Evolutionary conservation across 2,329 filamentous ascomycete species (phyloP).

Genomic region (Domatiomyces globalis): DNA sequence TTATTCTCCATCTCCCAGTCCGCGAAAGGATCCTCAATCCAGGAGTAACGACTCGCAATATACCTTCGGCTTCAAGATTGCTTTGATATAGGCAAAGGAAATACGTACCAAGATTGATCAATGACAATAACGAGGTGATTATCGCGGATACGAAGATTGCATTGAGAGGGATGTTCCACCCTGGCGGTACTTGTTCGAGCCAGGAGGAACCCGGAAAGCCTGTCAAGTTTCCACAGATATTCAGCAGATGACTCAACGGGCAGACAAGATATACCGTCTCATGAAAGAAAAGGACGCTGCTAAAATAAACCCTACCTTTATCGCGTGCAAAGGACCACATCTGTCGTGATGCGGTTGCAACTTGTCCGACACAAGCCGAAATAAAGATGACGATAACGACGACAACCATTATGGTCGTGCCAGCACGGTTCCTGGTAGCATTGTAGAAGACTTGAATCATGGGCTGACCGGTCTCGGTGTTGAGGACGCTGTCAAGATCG

Average conservation of each 20-base stretch:
- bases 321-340: conserved; percentile 42
- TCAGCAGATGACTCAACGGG: no score
- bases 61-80: no score
- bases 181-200: conserved; percentile 2
- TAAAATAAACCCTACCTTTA: conserved; percentile 18
- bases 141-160: conserved; percentile 29
- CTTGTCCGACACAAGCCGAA: conserved; percentile 36
- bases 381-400: conserved; percentile 33
- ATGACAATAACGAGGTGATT: conserved; percentile 26
- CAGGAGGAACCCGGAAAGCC: neutral
- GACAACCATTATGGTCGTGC: conserved; percentile 34
- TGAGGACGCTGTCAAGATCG: conserved; percentile 25
- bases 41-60: no score
- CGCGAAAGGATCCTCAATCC: no score
- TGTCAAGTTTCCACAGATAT: no score
- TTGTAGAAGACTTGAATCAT: conserved; percentile 38
- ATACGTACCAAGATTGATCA: no score
- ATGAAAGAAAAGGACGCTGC: neutral
- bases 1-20: no score
- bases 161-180: conserved; percentile 26
- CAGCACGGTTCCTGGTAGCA: conserved; percentile 29
- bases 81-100: no score
- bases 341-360: conserved; percentile 44
- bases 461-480: conserved; percentile 32
- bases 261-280: no score